A percentile compares a stretch with the other conserved stretches of the same genome.
phyloP scores from a whole-genome alignment of 306 rosid genomes.

The Dalbergia oliveri region DNA sequence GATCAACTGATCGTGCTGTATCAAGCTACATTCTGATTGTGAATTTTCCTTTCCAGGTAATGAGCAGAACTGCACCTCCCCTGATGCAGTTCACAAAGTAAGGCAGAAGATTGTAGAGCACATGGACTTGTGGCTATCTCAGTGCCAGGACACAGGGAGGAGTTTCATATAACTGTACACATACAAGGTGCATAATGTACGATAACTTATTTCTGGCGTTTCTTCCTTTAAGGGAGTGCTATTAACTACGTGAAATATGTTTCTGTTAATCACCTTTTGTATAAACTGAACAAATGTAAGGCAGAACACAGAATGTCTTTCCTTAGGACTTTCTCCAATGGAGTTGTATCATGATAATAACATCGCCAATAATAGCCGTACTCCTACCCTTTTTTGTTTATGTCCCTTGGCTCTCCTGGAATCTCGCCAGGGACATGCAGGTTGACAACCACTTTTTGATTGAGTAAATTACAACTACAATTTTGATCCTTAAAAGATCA shows the following conservation, averaged over 20 bases:
- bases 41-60: conserved; percentile 59
- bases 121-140: conserved; percentile 87
- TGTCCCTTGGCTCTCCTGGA: too few species aligned
- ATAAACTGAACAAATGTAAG: background rate
- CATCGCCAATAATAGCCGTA: background rate
- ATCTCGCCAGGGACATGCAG: too few species aligned
- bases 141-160: conserved; percentile 57
- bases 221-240: background rate
- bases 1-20: conserved; percentile 39
- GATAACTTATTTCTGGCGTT: background rate
- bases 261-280: background rate
- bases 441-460: too few species aligned
- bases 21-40: conserved; percentile 9
- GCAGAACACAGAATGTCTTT: conserved; percentile 17
- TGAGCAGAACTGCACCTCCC: conserved; percentile 76
- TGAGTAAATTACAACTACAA: too few species aligned
- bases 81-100: conserved; percentile 80
- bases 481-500: too few species aligned
- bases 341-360: background rate
- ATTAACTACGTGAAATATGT: background rate
- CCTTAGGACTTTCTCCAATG: conserved; percentile 8
- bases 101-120: conserved; percentile 81
- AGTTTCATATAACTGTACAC: conserved; percentile 44
- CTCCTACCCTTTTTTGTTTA: too few species aligned
- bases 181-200: background rate